Base-by-base conservation (phyloP, 495 filamentous ascomycete species). In the Lophiostoma macrostomum region DNA sequence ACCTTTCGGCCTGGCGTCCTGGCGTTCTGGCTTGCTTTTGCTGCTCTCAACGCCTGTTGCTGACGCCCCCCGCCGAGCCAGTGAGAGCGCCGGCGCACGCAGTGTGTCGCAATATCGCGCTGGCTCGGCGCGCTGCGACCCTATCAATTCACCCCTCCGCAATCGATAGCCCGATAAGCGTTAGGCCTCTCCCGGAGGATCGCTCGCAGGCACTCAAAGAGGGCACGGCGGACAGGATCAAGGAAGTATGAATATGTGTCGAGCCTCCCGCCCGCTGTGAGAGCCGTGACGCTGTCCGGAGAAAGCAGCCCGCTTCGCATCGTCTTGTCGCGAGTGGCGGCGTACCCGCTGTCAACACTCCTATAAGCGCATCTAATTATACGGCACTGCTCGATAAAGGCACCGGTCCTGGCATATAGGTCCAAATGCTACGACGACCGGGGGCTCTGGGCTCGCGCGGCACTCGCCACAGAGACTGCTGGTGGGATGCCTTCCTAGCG, bases 121-220 rank as follows among this genome's bases (percentile, higher is more conserved):
- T 32, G 29, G 31, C 16, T 12, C 16, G 24, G 13, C 31, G 41
- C 22, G 20, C 28, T 42, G 20, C 16, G 24, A 55, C 34, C 51
- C 51, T 47, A 55, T 49, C 53, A 25, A 23, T 28, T 10, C 36
- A 18, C 53, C 53, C 52, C 28, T 28, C 51, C n/a, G 20, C 51
- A 48, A 56, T 56, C 53, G 53, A 56, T 56, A 49, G 29, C 34
- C 36, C 44, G 53, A 56, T 49, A 49, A 50, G 43, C 36, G 8
- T 55, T 44, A 42, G 29, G 11, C 18, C 4, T 38, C 45, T 36
- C n/a, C n/a, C n/a, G n/a, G n/a, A n/a, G n/a, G n/a, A n/a, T n/a
- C n/a, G n/a, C n/a, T n/a, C n/a, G n/a, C n/a, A n/a, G n/a, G n/a
- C n/a, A n/a, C n/a, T n/a, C n/a, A n/a, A n/a, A n/a, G n/a, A n/a